phyloP scores from a whole-genome alignment of 257 asterid genomes.

The Ilex asprella region DNA sequence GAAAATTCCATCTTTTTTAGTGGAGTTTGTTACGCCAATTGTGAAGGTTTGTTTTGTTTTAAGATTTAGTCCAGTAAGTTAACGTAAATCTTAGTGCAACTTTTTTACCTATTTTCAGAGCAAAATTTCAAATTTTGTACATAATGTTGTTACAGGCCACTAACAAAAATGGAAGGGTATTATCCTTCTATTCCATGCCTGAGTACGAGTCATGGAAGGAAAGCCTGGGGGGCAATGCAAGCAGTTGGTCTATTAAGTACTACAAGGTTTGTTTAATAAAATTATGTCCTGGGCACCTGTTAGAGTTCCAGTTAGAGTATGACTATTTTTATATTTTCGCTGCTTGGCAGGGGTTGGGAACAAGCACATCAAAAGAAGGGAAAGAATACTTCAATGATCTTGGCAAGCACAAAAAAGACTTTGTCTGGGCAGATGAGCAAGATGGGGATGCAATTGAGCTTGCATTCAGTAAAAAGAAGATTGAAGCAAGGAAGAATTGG shows the following conservation, averaged over 20 bases:
- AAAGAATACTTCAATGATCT: conserved; percentile 85
- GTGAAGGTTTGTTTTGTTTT: conserved; percentile 47
- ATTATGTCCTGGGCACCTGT: not conserved
- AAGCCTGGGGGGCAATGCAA: conserved; percentile 48
- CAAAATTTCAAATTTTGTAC: not conserved
- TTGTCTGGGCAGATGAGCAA: conserved; percentile 66
- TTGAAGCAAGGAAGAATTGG: conserved; percentile 94
- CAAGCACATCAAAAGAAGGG: conserved; percentile 86
- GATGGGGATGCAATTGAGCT: conserved; percentile 97
- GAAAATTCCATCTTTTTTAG: conserved; percentile 64
- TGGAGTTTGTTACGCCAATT: conserved; percentile 97
- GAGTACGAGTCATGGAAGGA: conserved; percentile 87
- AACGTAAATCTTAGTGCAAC: not conserved
- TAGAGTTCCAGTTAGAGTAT: no score
- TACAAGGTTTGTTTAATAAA: conserved; percentile 61
- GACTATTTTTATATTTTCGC: no score
- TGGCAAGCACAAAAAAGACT: conserved; percentile 80
- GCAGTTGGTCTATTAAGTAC: conserved; percentile 85
- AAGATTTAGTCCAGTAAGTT: not conserved
- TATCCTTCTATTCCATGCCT: conserved; percentile 85
- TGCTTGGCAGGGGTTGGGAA: conserved; percentile 87
- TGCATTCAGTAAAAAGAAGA: conserved; percentile 96
- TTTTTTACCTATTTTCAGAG: not conserved
- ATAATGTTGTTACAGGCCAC: conserved; percentile 45
- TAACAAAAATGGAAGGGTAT: conserved; percentile 38